phyloP scores from a whole-genome alignment of 1,139 yeast genomes.

The Hansenula lynferdii region DNA sequence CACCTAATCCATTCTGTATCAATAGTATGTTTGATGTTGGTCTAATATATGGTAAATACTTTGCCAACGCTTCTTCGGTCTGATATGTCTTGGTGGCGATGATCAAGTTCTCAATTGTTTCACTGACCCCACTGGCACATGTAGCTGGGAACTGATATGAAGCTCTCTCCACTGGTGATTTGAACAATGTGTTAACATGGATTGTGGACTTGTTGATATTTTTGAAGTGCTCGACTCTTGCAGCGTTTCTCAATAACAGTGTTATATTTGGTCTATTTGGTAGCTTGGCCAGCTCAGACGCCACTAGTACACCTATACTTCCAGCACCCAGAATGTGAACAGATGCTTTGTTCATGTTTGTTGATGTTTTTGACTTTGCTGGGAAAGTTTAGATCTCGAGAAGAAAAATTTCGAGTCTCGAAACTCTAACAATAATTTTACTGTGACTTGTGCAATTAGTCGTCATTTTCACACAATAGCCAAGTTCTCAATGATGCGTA shows the following conservation, averaged over 20 bases:
- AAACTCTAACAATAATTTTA: no score
- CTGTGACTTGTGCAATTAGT: no score
- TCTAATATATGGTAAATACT: conserved; percentile 42
- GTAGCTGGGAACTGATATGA: conserved; percentile 19
- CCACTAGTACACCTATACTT: conserved; percentile 23
- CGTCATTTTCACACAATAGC: no score
- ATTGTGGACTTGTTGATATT: conserved; percentile 22
- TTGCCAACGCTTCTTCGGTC: conserved; percentile 42
- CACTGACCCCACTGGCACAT: conserved; percentile 24
- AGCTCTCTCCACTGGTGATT: conserved; percentile 8
- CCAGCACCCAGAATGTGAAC: conserved; percentile 23
- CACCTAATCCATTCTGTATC: conserved; percentile 88
- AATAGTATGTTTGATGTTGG: conserved; percentile 56
- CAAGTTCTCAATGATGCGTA: no score
- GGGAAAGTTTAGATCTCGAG: no score
- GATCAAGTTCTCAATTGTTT: conserved; percentile 48
- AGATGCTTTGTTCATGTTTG: background rate
- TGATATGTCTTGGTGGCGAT: conserved; percentile 67
- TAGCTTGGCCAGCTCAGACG: conserved; percentile 17
- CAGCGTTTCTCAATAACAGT: conserved; percentile 19
- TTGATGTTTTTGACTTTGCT: no score
- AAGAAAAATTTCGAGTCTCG: no score
- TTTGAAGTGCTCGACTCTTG: conserved; percentile 24
- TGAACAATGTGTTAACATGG: conserved; percentile 26
- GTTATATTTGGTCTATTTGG: conserved; percentile 13